phyloP scores from a whole-genome alignment of 2,329 filamentous ascomycete species.

The Pseudocercospora musae region DNA sequence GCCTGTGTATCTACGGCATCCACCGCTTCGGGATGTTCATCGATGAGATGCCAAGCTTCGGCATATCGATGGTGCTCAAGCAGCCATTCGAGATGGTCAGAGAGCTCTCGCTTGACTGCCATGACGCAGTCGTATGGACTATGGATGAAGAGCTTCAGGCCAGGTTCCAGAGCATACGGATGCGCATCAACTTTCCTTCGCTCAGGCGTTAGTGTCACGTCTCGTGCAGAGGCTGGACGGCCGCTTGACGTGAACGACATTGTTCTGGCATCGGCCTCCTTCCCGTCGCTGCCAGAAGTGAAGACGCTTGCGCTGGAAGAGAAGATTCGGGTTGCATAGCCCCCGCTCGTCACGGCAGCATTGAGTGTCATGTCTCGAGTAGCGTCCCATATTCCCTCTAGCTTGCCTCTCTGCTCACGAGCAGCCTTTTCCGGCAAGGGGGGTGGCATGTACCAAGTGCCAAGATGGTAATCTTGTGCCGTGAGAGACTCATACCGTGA shows the following conservation, averaged over 20 bases:
- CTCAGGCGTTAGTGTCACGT: conserved; percentile 21
- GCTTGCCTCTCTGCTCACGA: conserved; percentile 60
- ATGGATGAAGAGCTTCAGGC: conserved; percentile 85
- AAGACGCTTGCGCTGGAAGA: conserved; percentile 77
- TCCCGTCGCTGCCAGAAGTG: conserved; percentile 41
- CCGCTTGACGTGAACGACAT: conserved; percentile 30
- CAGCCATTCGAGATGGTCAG: conserved; percentile 83
- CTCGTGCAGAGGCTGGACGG: conserved; percentile 37
- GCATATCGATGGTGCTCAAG: conserved; percentile 76
- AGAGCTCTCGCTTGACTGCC: conserved; percentile 78
- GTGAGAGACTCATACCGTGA: conserved; percentile 83
- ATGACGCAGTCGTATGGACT: conserved; percentile 97
- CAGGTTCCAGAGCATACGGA: conserved; percentile 52
- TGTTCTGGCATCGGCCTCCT: conserved; percentile 35
- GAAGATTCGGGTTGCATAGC: conserved; percentile 83
- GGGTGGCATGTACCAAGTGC: conserved; percentile 73
- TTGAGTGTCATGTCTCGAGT: conserved; percentile 19
- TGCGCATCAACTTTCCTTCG: conserved; percentile 36
- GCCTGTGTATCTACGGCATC: conserved; percentile 39
- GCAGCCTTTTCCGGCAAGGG: conserved; percentile 59
- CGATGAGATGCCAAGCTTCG: conserved; percentile 82
- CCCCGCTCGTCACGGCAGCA: conserved; percentile 47
- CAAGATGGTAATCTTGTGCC: conserved; percentile 87
- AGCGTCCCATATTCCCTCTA: conserved; percentile 89
- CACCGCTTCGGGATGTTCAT: conserved; percentile 76